Evolutionary conservation across 805 yeast species (phyloP).

Genomic region (Metschnikowia peoriensis): DNA sequence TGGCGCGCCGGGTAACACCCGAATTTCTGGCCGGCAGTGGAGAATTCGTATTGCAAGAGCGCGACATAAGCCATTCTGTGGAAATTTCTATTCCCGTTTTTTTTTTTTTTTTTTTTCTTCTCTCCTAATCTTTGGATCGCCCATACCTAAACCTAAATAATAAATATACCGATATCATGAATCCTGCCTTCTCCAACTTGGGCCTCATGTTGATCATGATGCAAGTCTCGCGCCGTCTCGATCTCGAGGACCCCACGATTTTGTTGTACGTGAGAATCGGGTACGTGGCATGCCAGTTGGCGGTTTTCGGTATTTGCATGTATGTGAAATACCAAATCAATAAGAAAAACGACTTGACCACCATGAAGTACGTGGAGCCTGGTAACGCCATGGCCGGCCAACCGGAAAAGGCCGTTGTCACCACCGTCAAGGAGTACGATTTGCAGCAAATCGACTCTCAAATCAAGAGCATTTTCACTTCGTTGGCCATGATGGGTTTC

Average conservation of each 20-base stretch:
- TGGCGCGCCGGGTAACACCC: slow-evolving; percentile 1
- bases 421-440: slow-evolving; percentile 95
- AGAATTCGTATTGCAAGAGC: too few relatives aligned
- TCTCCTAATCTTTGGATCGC: too few relatives aligned
- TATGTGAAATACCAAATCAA: slow-evolving; percentile 58
- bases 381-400: slow-evolving; percentile 78
- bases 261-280: slow-evolving; percentile 72
- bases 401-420: slow-evolving; percentile 70
- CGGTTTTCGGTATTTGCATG: slow-evolving; percentile 66
- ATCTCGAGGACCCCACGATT: slow-evolving; percentile 79
- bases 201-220: slow-evolving; percentile 92
- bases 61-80: too few relatives aligned
- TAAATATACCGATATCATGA: slow-evolving; percentile 45
- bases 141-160: background rate
- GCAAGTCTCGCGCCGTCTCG: slow-evolving; percentile 88
- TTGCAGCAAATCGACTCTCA: slow-evolving; percentile 77
- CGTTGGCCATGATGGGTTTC: slow-evolving; percentile 95
- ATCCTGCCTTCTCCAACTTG: slow-evolving; percentile 84
- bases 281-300: slow-evolving; percentile 63
- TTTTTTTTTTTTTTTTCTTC: too few relatives aligned
- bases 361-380: slow-evolving; percentile 86
- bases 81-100: too few relatives aligned
- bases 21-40: background rate
- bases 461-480: slow-evolving; percentile 80
- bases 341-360: slow-evolving; percentile 84